Percentiles rank a stretch among this genome's conserved stretches.
Evolutionary conservation across 257 asterid species (phyloP).

Genomic region (Jasminum sambac): DNA sequence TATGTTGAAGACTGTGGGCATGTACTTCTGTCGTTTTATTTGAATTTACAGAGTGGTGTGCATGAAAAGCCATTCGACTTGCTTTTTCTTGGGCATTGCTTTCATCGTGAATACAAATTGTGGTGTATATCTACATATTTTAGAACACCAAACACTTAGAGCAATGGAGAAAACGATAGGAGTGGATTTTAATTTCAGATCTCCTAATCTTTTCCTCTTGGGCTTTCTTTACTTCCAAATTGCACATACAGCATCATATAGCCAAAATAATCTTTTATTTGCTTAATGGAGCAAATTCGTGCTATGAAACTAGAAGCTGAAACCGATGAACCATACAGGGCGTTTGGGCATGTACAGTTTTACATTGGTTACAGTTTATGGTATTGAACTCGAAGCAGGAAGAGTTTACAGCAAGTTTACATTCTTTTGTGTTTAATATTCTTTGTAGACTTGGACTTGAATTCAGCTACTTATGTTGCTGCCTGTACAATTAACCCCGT

Average conservation of each 20-base stretch:
- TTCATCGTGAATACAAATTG: background rate
- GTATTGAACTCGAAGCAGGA: background rate
- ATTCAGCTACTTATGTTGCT: constrained; percentile 3
- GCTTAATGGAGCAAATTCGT: background rate
- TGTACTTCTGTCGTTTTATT: background rate
- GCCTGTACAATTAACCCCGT: background rate
- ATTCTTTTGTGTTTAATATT: constrained; percentile 5
- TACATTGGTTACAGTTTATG: background rate
- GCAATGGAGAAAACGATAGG: background rate
- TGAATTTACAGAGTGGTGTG: background rate
- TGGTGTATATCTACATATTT: background rate
- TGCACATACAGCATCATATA: background rate
- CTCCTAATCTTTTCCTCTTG: background rate
- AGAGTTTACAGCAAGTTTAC: background rate
- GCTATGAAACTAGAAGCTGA: background rate
- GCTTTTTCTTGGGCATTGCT: background rate
- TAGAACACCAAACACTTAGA: background rate
- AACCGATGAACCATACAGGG: background rate
- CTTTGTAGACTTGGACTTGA: constrained; percentile 5
- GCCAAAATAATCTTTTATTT: background rate
- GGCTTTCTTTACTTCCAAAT: background rate
- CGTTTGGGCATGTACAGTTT: background rate
- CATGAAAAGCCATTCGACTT: background rate
- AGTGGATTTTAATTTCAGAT: background rate
- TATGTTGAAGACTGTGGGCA: background rate